phyloP scores from a whole-genome alignment of 2,329 filamentous ascomycete genomes.

The Beauveria australis region DNA sequence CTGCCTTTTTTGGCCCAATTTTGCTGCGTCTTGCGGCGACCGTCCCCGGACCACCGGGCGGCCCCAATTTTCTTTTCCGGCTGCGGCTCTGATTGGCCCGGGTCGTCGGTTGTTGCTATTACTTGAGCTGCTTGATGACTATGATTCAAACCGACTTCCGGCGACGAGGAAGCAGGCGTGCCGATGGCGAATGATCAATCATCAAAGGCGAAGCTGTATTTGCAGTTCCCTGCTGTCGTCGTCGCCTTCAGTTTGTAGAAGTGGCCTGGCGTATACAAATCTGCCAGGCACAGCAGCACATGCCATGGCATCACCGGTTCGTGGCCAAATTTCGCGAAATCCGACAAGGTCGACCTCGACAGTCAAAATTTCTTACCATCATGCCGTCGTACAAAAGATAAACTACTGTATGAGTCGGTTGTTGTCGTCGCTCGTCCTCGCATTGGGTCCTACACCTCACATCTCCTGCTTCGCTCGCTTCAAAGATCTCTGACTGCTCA shows the following conservation, averaged over 20 bases:
- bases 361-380: background rate
- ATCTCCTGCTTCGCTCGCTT: background rate
- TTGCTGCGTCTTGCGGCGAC: background rate
- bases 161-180: background rate
- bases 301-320: background rate
- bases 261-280: background rate
- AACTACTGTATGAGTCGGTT: background rate
- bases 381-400: background rate
- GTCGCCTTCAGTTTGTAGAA: background rate
- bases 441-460: background rate
- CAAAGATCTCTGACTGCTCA: background rate
- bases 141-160: background rate
- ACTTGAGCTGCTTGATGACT: background rate
- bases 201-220: background rate
- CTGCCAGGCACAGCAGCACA: background rate
- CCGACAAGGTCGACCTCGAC: too few species aligned
- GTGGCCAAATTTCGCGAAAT: background rate
- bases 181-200: background rate
- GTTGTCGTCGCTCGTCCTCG: background rate
- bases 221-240: background rate
- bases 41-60: background rate
- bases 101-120: background rate
- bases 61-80: slow-evolving; percentile 5
- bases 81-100: slow-evolving; percentile 4
- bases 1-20: slow-evolving; percentile 6